Evolutionary conservation across 2,329 filamentous ascomycete species (phyloP).

Genomic region (Aciculosporium take): DNA sequence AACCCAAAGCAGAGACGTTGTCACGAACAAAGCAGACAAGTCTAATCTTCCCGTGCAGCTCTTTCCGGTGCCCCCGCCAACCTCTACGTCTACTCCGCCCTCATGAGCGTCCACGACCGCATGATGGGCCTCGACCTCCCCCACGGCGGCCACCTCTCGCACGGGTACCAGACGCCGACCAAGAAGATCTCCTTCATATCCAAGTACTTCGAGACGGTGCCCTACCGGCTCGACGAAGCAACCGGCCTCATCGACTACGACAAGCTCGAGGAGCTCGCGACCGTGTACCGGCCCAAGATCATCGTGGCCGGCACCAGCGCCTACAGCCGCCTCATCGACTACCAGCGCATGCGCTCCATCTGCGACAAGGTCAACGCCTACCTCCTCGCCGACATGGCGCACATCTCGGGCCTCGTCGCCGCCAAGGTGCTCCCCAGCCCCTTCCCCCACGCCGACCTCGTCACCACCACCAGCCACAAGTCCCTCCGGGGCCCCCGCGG

Average conservation of each 20-base stretch:
- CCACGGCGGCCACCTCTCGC: conserved; percentile 88
- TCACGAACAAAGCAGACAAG: not conserved
- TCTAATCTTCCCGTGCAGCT: too few species aligned
- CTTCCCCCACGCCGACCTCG: conserved; percentile 80
- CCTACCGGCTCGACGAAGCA: conserved; percentile 78
- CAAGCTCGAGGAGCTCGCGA: conserved; percentile 72
- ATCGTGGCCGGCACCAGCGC: conserved; percentile 90
- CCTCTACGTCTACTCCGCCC: conserved; percentile 85
- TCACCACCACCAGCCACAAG: conserved; percentile 97
- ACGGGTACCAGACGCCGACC: conserved; percentile 90
- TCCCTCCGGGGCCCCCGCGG: conserved; percentile 87
- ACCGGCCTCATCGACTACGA: conserved; percentile 95
- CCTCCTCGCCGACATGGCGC: conserved; percentile 89
- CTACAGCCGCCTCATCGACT: conserved; percentile 93
- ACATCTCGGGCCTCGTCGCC: conserved; percentile 88
- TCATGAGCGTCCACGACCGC: conserved; percentile 84
- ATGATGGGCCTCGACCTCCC: conserved; percentile 95
- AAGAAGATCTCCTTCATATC: conserved; percentile 97
- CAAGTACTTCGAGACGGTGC: conserved; percentile 97
- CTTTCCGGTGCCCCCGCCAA: conserved; percentile 65
- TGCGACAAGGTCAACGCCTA: conserved; percentile 87
- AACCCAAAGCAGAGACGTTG: too few species aligned
- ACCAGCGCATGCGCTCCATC: conserved; percentile 79
- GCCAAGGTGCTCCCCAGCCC: conserved; percentile 83
- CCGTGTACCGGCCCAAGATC: conserved; percentile 86